Conservation (phyloP, 352 stramenopile genomes). For the Globisporangium recalcitrans region DNA sequence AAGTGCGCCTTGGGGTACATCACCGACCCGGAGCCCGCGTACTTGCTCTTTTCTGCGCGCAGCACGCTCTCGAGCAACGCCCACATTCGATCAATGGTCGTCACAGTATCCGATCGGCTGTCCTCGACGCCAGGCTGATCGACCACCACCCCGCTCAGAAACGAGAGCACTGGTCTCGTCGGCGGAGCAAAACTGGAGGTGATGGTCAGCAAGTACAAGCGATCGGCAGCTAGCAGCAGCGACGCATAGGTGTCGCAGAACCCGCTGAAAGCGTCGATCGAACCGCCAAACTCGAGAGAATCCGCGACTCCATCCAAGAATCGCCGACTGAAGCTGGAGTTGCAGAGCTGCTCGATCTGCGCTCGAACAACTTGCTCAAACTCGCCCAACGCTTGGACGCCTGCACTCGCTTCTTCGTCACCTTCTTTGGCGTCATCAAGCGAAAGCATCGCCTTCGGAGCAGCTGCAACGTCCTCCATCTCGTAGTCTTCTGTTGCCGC, state of each 20-base stretch:
- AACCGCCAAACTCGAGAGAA: neutral
- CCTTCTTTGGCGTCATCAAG: neutral
- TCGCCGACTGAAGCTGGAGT: slow-evolving; percentile 25
- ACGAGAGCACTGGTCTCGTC: slow-evolving; percentile 32
- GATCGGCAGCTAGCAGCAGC: slow-evolving; percentile 37
- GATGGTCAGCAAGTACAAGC: slow-evolving; percentile 41
- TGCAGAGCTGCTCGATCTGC: slow-evolving; percentile 19
- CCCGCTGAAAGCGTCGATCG: slow-evolving; percentile 18
- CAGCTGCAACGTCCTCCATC: slow-evolving; percentile 24
- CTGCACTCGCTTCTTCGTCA: neutral
- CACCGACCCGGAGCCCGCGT: slow-evolving; percentile 5
- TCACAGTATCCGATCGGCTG: neutral
- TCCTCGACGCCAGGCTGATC: slow-evolving; percentile 19
- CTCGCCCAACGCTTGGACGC: slow-evolving; percentile 1
- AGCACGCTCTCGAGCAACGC: slow-evolving; percentile 22
- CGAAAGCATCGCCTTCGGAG: slow-evolving; percentile 4
- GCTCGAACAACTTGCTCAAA: slow-evolving; percentile 8
- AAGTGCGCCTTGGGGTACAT: slow-evolving; percentile 24
- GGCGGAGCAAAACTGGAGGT: slow-evolving; percentile 42
- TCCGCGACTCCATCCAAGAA: slow-evolving; percentile 24
- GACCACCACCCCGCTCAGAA: slow-evolving; percentile 46
- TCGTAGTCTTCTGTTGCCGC: slow-evolving; percentile 20
- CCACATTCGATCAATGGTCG: slow-evolving; percentile 36
- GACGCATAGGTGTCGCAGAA: slow-evolving; percentile 36
- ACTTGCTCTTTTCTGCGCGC: slow-evolving; percentile 13